These are phyloP conservation scores for Pseudohalonectria lignicola DNA, from an alignment of 2,329 filamentous ascomycete genomes.

Conservation along the genomic window DNA sequence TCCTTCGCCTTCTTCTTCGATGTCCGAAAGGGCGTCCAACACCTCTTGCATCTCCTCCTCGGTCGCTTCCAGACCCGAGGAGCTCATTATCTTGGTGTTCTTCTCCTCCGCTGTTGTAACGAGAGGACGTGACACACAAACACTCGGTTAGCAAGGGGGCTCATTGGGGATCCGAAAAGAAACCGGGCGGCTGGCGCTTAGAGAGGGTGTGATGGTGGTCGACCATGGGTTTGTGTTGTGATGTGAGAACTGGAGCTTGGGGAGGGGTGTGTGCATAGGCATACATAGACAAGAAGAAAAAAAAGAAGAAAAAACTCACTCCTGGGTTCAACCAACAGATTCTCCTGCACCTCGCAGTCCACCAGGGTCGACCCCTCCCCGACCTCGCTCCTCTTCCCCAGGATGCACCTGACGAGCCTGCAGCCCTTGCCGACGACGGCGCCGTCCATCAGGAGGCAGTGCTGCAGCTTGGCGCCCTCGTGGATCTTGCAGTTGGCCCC, in stretches of 20 bases:
- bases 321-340: constrained; percentile 70
- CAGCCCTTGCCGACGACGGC: constrained; percentile 75
- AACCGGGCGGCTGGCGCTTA: constrained; percentile 11
- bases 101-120: constrained; percentile 60
- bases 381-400: constrained; percentile 71
- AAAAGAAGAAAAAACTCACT: constrained; percentile 34
- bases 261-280: too few relatives aligned
- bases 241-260: too few relatives aligned
- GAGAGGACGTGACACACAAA: constrained; percentile 1
- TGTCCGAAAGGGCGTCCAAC: constrained; percentile 21
- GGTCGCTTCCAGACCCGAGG: constrained; percentile 52
- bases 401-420: constrained; percentile 76
- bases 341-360: constrained; percentile 89
- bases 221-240: too few relatives aligned
- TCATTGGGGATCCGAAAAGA: too few relatives aligned
- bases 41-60: constrained; percentile 49
- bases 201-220: not conserved
- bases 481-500: constrained; percentile 81
- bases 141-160: too few relatives aligned
- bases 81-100: constrained; percentile 57
- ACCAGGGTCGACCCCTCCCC: constrained; percentile 74
- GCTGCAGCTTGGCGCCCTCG: constrained; percentile 72
- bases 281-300: not conserved
- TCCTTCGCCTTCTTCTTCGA: not conserved
- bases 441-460: constrained; percentile 88